Conservation (phyloP, 2,329 filamentous ascomycete genomes). For the Thelonectria discophora region DNA sequence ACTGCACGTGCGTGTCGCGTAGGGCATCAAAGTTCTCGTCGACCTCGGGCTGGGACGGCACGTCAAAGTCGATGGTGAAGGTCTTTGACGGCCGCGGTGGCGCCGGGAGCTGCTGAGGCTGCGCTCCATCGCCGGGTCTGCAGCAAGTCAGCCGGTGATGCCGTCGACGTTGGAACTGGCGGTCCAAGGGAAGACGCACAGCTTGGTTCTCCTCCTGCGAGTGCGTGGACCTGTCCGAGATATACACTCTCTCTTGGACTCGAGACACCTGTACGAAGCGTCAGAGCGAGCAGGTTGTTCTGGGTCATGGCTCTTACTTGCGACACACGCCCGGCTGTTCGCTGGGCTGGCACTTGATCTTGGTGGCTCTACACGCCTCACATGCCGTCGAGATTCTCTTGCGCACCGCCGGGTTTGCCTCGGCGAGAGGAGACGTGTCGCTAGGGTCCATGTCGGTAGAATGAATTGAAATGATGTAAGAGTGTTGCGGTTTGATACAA, state of each 20-base stretch:
- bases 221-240: slow-evolving; percentile 60
- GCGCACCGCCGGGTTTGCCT: slow-evolving; percentile 25
- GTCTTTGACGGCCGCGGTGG: slow-evolving; percentile 56
- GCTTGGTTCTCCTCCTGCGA: slow-evolving; percentile 55
- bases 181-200: slow-evolving; percentile 48
- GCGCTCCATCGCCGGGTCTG: slow-evolving; percentile 36
- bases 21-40: slow-evolving; percentile 54
- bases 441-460: slow-evolving; percentile 24
- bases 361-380: slow-evolving; percentile 63
- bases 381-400: slow-evolving; percentile 56
- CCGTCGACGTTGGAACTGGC: neutral
- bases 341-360: slow-evolving; percentile 62
- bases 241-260: slow-evolving; percentile 63
- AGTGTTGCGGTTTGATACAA: neutral
- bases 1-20: slow-evolving; percentile 53
- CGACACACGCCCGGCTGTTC: slow-evolving; percentile 59
- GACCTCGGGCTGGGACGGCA: slow-evolving; percentile 51
- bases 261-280: slow-evolving; percentile 54
- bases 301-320: slow-evolving; percentile 50
- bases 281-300: neutral
- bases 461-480: neutral
- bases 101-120: slow-evolving; percentile 38
- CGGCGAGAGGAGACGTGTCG: slow-evolving; percentile 15
- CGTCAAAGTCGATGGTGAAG: slow-evolving; percentile 62
- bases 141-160: slow-evolving; percentile 6